Base-by-base conservation (phyloP, 768 basidiomycete genomes). In the Termitomyces titanicus region DNA sequence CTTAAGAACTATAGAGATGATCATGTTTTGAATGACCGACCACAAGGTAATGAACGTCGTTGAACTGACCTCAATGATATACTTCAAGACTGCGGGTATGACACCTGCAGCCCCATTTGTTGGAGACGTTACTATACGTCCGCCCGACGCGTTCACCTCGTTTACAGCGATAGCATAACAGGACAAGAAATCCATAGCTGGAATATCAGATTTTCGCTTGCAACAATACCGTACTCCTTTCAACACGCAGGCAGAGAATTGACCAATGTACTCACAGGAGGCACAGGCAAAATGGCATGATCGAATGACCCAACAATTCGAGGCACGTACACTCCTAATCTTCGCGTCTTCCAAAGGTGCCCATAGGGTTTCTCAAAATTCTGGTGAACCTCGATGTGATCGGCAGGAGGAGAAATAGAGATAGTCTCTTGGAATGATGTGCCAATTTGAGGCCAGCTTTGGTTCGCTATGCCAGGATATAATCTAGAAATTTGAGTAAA, bases 101-200 rank as follows among this genome's bases (percentile, higher is more conserved):
- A 98, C 89, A 7, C 95, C 96, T 10, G 89, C 89, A 0, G 94
- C 93, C 42, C 95, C 95, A 65, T 94, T 94, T 6, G 94, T 95
- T 2, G 92, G 95, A 5, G 91, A 90, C 2, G 95, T 98, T 44
- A 98, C 95, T 50, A 98, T 96, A 31, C 95, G 80, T 0, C 95
- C 95, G 0, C 95, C 94, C 29, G 84, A 80, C 4, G 94, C 94
- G 64, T 96, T 97, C 12, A 96, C 94, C 68, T 97, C 95, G 64
- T 96, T 96, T 12, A 94, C 93, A 17, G 92, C 92, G 51, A 94
- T 95, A 3, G 94, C 95, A 69, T 97, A 98, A 57, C 92, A 92
- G 1, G 89, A 90, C 56, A 98, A 74, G 65, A 94, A 95, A 65
- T 98, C 94, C 71, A 98, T 85, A 0, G 92, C 94, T 0, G 94